A percentile compares a stretch with the other conserved stretches of the same genome.
Conservation (phyloP, 306 rosid genomes). For the Oxytropis ochrocephala region DNA sequence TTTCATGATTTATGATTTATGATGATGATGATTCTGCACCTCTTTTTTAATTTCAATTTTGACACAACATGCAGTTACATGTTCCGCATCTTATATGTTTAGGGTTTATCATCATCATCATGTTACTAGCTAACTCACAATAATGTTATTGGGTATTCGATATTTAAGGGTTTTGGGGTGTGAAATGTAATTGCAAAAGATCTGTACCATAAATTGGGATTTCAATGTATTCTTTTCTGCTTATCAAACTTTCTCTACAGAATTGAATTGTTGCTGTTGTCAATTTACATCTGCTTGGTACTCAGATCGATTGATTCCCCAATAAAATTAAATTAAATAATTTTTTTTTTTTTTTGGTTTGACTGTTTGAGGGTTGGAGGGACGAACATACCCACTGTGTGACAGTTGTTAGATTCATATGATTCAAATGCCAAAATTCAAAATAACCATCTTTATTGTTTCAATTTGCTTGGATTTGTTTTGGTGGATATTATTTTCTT, state of each 20-base stretch:
- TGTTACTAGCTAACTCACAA: constrained; percentile 18
- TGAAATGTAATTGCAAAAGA: constrained; percentile 6
- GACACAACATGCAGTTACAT: constrained; percentile 37
- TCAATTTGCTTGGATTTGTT: constrained; percentile 12
- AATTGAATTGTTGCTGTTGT: background rate
- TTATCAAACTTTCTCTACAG: background rate
- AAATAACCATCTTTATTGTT: constrained; percentile 1
- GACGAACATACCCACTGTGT: background rate
- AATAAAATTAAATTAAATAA: background rate
- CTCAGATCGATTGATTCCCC: constrained; percentile 6
- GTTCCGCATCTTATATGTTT: constrained; percentile 37
- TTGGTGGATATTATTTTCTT: background rate
- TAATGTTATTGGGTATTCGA: constrained; percentile 31
- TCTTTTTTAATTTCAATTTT: background rate
- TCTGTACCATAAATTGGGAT: constrained; percentile 2
- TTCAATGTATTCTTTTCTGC: background rate
- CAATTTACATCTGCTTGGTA: constrained; percentile 14
- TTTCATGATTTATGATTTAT: constrained; percentile 29
- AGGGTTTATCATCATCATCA: constrained; percentile 43
- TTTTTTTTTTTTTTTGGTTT: background rate
- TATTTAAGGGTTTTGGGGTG: constrained; percentile 42
- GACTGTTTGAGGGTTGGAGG: background rate
- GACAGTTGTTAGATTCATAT: constrained; percentile 9
- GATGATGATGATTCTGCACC: constrained; percentile 32
- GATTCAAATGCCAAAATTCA: background rate